Conservation (phyloP, 805 yeast genomes). For the Starmerella gropengiesseri region DNA sequence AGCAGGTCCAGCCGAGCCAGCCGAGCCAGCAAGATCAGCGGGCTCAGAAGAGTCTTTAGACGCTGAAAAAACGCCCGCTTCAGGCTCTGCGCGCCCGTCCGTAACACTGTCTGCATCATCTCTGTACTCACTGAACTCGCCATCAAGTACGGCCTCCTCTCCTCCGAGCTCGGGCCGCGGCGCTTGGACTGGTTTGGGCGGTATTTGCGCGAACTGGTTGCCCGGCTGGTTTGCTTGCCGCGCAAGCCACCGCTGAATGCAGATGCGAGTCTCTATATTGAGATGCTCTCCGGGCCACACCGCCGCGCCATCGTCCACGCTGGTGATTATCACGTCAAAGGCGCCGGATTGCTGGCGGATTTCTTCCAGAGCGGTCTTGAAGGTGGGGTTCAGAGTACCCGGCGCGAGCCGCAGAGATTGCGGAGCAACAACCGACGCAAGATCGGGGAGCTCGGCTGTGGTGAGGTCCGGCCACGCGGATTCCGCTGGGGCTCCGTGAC, state of each 20-base stretch:
- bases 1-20: too few species aligned
- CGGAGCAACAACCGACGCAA: conserved; percentile 10
- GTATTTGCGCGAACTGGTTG: not conserved
- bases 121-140: too few species aligned
- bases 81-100: too few species aligned
- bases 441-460: not conserved
- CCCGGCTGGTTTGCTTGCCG: not conserved
- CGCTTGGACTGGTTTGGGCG: not conserved
- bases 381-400: conserved; percentile 55
- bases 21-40: too few species aligned
- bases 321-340: conserved; percentile 15
- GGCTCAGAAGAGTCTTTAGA: too few species aligned
- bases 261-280: conserved; percentile 9
- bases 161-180: not conserved
- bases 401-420: conserved; percentile 20
- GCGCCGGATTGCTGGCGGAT: conserved; percentile 51
- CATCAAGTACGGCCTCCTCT: too few species aligned
- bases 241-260: conserved; percentile 19
- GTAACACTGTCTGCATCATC: too few species aligned
- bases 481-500: conserved; percentile 1
- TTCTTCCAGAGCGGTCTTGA: conserved; percentile 59
- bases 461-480: conserved; percentile 7
- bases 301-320: conserved; percentile 11
- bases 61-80: too few species aligned
- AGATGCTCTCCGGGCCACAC: conserved; percentile 17